Base-by-base conservation (phyloP, 805 yeast genomes). In the Yamadazyma ubonensis region DNA sequence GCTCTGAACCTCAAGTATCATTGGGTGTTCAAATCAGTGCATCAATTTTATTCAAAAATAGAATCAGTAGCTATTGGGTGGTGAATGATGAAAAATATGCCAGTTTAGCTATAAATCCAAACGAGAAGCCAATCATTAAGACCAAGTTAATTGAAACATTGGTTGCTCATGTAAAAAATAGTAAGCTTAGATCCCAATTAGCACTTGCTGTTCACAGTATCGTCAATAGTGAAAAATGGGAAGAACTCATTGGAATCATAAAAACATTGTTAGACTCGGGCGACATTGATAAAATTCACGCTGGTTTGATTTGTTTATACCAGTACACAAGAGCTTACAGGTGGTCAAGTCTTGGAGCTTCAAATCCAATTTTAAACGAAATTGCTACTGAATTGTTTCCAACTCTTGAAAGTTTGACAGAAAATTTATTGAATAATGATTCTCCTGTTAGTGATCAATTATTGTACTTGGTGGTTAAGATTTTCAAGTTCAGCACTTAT, bases 181-280 rank as follows among this genome's bases (percentile, higher is more conserved):
- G 49, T 23, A 62, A 57, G 45, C 43, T 83, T 29, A 65, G 75
- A 49, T 74, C 80, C 21, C 86, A 80, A 55, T 59, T 83, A 36
- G 61, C 81, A 12, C 75, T 77, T 20, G 74, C 85, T 0, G 59
- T 83, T 33, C 73, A 79, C 54, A 69, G 65, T 30, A 78, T 83
- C 7, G 57, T 83, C 43, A 60, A 64, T 39, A 59, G 65, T 25
- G 79, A 76, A 16, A 69, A 68, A 41, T 70, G 75, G 75, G 66
- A 62, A 14, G 68, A 63, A 39, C 51, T 70, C 38, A 45, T 56
- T 6, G 52, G 52, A 5, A 59, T 63, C 20, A 62, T 63, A 42
- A 52, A 73, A 84, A 54, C 49, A 7, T 52, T 71, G 57, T 26
- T 63, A 22, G 34, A 41, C 11, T 65, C 63, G 39, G 48, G 55